Conservation (phyloP, 495 filamentous ascomycete genomes). For the Baudoinia panamericana region DNA sequence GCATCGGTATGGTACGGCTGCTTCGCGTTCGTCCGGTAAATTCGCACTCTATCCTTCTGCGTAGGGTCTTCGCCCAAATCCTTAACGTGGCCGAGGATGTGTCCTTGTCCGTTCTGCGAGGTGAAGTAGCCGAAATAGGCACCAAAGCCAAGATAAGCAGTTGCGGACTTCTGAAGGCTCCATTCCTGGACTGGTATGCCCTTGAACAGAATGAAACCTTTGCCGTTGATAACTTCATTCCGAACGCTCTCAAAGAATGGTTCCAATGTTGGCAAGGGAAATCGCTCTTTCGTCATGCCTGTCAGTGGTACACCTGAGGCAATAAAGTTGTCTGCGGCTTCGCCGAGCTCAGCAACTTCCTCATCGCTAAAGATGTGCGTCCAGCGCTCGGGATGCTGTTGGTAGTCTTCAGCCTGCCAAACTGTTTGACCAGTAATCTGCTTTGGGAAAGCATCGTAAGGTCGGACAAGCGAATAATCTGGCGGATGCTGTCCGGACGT, state of each 20-base stretch:
- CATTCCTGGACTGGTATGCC: constrained; percentile 63
- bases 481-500: constrained; percentile 76
- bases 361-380: constrained; percentile 52
- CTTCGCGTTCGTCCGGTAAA: constrained; percentile 72
- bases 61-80: constrained; percentile 72
- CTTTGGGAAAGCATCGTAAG: constrained; percentile 62
- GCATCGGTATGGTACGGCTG: constrained; percentile 78
- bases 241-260: constrained; percentile 44
- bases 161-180: constrained; percentile 67
- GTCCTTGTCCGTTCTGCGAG: constrained; percentile 74
- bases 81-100: constrained; percentile 83
- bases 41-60: constrained; percentile 69
- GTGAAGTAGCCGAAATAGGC: constrained; percentile 76
- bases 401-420: constrained; percentile 65
- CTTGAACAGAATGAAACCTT: constrained; percentile 84
- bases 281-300: constrained; percentile 59
- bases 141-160: constrained; percentile 84
- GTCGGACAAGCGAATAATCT: constrained; percentile 47
- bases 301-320: constrained; percentile 48
- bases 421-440: constrained; percentile 62
- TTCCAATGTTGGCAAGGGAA: constrained; percentile 52
- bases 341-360: constrained; percentile 56
- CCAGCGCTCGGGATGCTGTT: constrained; percentile 58
- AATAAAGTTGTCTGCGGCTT: constrained; percentile 56
- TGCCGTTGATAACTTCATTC: constrained; percentile 64